Evolutionary conservation across 768 basidiomycete species (phyloP).

Genomic region (Pholiota microspora): DNA sequence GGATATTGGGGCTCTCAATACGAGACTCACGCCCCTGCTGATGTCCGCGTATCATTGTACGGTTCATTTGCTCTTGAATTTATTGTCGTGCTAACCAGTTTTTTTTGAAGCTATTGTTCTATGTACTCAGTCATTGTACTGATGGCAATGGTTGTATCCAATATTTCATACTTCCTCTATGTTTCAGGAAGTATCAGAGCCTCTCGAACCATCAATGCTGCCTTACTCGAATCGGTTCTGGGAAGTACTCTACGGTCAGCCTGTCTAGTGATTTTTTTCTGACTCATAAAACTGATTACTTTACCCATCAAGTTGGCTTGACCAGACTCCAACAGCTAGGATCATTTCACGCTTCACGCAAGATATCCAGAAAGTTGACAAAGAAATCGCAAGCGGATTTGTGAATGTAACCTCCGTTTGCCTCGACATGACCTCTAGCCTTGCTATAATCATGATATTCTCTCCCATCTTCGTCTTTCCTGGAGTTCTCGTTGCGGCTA

Average conservation of each 20-base stretch:
- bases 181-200: background rate
- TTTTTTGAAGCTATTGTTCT: background rate
- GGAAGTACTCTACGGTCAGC: constrained; percentile 5
- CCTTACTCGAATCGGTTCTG: constrained; percentile 1
- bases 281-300: too few species aligned
- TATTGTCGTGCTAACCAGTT: background rate
- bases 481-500: background rate
- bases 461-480: constrained; percentile 2
- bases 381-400: background rate
- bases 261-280: too few species aligned
- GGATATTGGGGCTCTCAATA: constrained; percentile 43
- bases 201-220: background rate
- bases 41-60: background rate
- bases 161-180: background rate
- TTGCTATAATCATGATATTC: constrained; percentile 1
- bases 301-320: constrained; percentile 1
- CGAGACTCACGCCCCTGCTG: background rate
- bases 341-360: constrained; percentile 5
- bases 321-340: constrained; percentile 3
- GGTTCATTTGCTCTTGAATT: background rate
- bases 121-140: constrained; percentile 1
- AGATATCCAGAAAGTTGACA: constrained; percentile 4
- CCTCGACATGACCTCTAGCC: background rate
- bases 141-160: background rate
- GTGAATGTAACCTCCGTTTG: background rate